A percentile compares a stretch with the other conserved stretches of the same genome.
phyloP scores from a whole-genome alignment of 768 basidiomycete species.

The Lactarius sp. region DNA sequence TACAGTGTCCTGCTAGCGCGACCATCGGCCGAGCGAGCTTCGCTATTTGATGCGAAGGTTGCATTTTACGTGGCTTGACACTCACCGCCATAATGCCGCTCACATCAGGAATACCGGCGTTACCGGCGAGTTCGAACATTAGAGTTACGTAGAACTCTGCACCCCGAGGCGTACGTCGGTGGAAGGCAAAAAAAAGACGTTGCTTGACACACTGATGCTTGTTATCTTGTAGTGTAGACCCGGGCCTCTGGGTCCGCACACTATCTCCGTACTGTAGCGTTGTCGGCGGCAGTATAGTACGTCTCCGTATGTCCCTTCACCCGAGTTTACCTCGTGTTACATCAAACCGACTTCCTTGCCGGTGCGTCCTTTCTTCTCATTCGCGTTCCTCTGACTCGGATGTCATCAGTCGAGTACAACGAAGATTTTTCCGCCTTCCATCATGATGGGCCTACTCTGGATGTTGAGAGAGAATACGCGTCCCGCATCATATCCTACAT shows the following conservation, averaged over 20 bases:
- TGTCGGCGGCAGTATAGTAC: constrained; percentile 66
- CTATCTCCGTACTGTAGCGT: constrained; percentile 92
- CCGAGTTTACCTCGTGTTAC: constrained; percentile 45
- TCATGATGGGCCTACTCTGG: constrained; percentile 69
- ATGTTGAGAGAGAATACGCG: constrained; percentile 75
- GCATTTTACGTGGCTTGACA: too few relatives aligned
- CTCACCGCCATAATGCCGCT: too few relatives aligned
- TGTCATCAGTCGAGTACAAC: constrained; percentile 81
- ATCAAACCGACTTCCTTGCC: constrained; percentile 78
- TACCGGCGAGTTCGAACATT: too few relatives aligned
- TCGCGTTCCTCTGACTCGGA: background rate
- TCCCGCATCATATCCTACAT: constrained; percentile 69
- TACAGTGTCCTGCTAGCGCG: too few relatives aligned
- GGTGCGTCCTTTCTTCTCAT: constrained; percentile 41
- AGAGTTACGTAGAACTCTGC: too few relatives aligned
- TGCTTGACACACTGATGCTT: too few relatives aligned
- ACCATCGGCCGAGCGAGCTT: too few relatives aligned
- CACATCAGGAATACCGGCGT: too few relatives aligned
- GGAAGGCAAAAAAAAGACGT: too few relatives aligned
- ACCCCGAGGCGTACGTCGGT: too few relatives aligned
- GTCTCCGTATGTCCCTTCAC: constrained; percentile 50
- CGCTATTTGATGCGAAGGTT: too few relatives aligned
- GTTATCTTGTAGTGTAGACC: too few relatives aligned
- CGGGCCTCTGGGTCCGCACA: constrained; percentile 75
- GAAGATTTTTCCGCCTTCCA: constrained; percentile 94